phyloP scores from a whole-genome alignment of 768 basidiomycete species.

The Kwoniella shandongensis region DNA sequence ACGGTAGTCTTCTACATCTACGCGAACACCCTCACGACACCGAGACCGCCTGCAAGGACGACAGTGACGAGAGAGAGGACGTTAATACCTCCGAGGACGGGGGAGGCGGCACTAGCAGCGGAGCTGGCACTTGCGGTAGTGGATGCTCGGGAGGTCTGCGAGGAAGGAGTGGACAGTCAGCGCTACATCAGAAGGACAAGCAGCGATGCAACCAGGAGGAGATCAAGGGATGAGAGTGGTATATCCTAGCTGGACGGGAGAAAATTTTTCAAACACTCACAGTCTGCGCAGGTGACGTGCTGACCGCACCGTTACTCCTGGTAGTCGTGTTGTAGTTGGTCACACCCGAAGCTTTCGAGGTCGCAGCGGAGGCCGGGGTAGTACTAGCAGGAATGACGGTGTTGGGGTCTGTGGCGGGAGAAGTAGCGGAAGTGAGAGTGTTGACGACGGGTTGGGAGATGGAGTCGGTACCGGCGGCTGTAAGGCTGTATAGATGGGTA shows the following conservation, averaged over 20 bases:
- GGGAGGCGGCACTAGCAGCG: not conserved
- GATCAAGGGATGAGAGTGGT: not conserved
- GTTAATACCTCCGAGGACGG: not conserved
- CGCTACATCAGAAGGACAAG: not conserved
- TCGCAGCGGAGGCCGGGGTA: constrained; percentile 4
- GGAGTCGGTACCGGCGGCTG: constrained; percentile 1
- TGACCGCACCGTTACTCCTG: constrained; percentile 1
- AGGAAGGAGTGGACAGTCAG: not conserved
- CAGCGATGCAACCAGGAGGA: not conserved
- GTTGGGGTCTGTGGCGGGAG: constrained; percentile 4
- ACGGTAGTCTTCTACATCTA: not conserved
- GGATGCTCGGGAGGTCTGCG: constrained; percentile 7
- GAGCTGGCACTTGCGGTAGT: not conserved
- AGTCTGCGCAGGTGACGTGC: constrained; percentile 14
- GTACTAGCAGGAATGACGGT: constrained; percentile 11
- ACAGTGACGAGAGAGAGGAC: constrained; percentile 5
- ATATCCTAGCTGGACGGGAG: too few species aligned
- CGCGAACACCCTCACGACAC: constrained; percentile 7
- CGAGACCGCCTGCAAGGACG: constrained; percentile 13
- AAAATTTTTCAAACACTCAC: too few species aligned
- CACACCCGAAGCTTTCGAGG: constrained; percentile 4
- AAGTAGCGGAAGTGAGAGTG: constrained; percentile 6
- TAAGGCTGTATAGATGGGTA: constrained; percentile 1
- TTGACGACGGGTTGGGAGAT: not conserved
- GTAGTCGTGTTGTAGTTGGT: constrained; percentile 19